phyloP scores from a whole-genome alignment of 2,329 filamentous ascomycete species.

The Lachnellula subtilissima region DNA sequence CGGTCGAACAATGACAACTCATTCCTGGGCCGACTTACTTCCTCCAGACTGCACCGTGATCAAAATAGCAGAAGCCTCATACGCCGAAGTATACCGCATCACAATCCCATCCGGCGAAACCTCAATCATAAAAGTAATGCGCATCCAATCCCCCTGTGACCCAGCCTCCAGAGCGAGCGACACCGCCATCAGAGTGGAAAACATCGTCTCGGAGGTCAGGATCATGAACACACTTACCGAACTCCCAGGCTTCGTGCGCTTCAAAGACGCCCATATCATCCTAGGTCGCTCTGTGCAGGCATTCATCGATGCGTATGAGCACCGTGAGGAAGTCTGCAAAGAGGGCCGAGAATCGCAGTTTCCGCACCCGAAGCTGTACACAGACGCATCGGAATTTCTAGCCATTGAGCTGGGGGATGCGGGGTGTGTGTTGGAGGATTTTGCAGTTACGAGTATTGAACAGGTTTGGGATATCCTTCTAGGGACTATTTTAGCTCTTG shows the following conservation, averaged over 20 bases:
- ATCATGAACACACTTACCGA: conserved; percentile 62
- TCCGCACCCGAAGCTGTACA: conserved; percentile 55
- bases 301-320: conserved; percentile 55
- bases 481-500: conserved; percentile 54
- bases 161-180: conserved; percentile 13
- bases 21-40: conserved; percentile 52
- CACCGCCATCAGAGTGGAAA: conserved; percentile 33
- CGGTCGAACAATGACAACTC: conserved; percentile 5
- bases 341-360: conserved; percentile 51
- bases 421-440: conserved; percentile 55
- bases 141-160: conserved; percentile 38
- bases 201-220: conserved; percentile 53
- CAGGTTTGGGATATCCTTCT: conserved; percentile 62
- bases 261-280: conserved; percentile 60
- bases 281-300: conserved; percentile 49
- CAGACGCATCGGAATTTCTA: conserved; percentile 53
- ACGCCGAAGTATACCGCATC: conserved; percentile 61
- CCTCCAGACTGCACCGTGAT: conserved; percentile 47
- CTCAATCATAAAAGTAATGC: conserved; percentile 62
- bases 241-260: conserved; percentile 60
- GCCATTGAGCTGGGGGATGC: conserved; percentile 62
- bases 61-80: conserved; percentile 64
- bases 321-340: conserved; percentile 33
- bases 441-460: conserved; percentile 42
- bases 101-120: conserved; percentile 50